Conservation (phyloP, 2,329 filamentous ascomycete species). For the Lojkania enalia region DNA sequence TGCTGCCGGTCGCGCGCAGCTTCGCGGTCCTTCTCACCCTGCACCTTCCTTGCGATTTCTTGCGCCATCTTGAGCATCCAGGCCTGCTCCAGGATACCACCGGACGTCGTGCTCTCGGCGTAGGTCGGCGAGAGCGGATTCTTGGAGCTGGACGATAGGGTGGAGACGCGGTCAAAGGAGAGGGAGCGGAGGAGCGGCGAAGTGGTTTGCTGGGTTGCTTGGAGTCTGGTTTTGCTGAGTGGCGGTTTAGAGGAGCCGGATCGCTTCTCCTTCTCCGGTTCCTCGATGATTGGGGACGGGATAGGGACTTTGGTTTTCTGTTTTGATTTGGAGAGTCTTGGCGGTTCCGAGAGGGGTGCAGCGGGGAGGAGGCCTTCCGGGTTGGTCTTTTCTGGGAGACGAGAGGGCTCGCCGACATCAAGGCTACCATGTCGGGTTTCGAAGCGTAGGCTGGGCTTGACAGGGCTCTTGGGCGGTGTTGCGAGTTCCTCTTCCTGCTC, state of each 20-base stretch:
- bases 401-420: conserved; percentile 29
- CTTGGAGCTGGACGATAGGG: conserved; percentile 23
- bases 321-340: conserved; percentile 28
- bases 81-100: conserved; percentile 72
- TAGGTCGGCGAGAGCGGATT: conserved; percentile 25
- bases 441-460: conserved; percentile 24
- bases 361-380: conserved; percentile 30
- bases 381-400: conserved; percentile 21
- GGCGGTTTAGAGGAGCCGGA: conserved; percentile 27
- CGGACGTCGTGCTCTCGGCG: conserved; percentile 29
- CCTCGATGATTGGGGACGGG: conserved; percentile 7
- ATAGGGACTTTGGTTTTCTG: conserved; percentile 18
- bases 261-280: conserved; percentile 16
- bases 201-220: conserved; percentile 35
- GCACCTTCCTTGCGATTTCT: conserved; percentile 85
- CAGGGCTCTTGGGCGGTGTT: conserved; percentile 38
- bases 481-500: conserved; percentile 37
- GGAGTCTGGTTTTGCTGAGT: conserved; percentile 35
- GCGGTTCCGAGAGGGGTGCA: conserved; percentile 31
- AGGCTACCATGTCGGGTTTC: conserved; percentile 29
- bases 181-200: conserved; percentile 43
- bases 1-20: not conserved
- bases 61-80: conserved; percentile 93
- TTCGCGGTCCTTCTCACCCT: conserved; percentile 71
- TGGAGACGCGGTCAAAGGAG: conserved; percentile 36